A percentile compares a stretch with the other conserved stretches of the same genome.
Evolutionary conservation across 2,329 filamentous ascomycete species (phyloP).

Genomic region (Monilinia fructicola): DNA sequence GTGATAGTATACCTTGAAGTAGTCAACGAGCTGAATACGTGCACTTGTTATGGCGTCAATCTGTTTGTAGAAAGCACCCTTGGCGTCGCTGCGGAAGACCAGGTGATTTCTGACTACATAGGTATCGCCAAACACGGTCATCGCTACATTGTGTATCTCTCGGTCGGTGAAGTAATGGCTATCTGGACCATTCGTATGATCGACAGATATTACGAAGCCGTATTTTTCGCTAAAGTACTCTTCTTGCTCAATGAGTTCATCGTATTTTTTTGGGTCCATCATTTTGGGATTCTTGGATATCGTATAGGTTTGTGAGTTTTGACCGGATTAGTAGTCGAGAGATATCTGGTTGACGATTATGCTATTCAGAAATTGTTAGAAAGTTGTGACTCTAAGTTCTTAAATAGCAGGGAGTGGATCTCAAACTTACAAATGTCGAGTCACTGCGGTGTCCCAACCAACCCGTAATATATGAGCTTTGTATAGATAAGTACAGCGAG

Average conservation of each 20-base stretch:
- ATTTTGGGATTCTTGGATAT: background rate
- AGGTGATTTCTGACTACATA: background rate
- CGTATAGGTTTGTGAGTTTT: background rate
- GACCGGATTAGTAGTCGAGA: background rate
- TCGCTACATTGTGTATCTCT: background rate
- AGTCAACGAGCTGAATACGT: background rate
- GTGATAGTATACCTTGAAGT: background rate
- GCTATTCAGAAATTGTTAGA: too few relatives aligned
- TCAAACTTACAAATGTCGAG: too few relatives aligned
- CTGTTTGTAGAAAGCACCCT: constrained; percentile 7
- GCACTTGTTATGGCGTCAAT: background rate
- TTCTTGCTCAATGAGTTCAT: background rate
- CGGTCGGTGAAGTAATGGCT: background rate
- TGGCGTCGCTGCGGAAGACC: background rate
- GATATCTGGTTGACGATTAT: background rate
- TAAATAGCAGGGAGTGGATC: too few relatives aligned
- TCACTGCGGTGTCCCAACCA: too few relatives aligned
- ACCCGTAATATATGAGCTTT: too few relatives aligned
- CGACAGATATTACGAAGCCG: background rate
- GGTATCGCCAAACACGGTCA: background rate
- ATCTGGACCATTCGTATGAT: background rate
- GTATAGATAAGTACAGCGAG: too few relatives aligned
- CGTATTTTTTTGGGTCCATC: background rate
- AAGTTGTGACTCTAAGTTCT: background rate
- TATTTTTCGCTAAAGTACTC: background rate